These are phyloP conservation scores for Helichrysum umbraculigerum DNA, from an alignment of 129 eudicot genomes.

Conservation along the genomic window DNA sequence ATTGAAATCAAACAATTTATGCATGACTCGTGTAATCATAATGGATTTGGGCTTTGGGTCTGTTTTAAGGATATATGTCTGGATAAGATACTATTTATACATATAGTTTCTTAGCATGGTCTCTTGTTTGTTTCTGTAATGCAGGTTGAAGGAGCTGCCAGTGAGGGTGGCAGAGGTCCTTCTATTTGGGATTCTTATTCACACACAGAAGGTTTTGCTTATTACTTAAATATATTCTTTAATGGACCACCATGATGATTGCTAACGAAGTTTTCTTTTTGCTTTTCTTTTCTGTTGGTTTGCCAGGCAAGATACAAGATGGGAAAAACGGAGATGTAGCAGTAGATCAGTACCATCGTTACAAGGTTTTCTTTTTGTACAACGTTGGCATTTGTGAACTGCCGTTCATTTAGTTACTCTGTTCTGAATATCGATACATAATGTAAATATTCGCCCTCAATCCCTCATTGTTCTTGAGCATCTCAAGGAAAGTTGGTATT, in stretches of 20 bases:
- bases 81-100: no score
- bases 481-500: constrained; percentile 14
- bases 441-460: not conserved
- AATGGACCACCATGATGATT: constrained; percentile 13
- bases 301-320: constrained; percentile 64
- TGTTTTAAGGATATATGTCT: no score
- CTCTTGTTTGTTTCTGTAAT: constrained; percentile 24
- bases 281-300: constrained; percentile 19
- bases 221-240: constrained; percentile 8
- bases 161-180: constrained; percentile 72
- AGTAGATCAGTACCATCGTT: constrained; percentile 75
- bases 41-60: not conserved
- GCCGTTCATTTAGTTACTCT: constrained; percentile 3
- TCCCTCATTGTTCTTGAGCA: not conserved
- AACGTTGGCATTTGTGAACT: constrained; percentile 3
- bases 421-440: not conserved
- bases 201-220: constrained; percentile 43
- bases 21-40: not conserved
- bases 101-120: constrained; percentile 16
- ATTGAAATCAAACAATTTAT: not conserved
- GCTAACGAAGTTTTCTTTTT: constrained; percentile 7
- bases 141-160: constrained; percentile 84
- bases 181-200: constrained; percentile 76
- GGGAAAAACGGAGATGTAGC: constrained; percentile 67
- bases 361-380: constrained; percentile 56